Conservation (phyloP, 352 stramenopile genomes). For the Phytophthora quininea region DNA sequence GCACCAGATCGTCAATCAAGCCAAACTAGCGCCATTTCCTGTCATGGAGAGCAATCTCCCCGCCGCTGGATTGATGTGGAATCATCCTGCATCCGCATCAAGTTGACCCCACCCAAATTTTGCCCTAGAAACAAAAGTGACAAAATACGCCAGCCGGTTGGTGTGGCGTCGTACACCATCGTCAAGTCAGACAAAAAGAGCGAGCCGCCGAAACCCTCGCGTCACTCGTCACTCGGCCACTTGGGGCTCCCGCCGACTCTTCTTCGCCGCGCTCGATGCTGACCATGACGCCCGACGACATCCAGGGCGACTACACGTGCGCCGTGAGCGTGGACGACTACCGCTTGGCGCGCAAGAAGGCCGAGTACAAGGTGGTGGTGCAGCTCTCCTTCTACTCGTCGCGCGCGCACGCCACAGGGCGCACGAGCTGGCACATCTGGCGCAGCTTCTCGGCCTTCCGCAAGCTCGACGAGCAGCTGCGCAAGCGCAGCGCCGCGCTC, state of each 20-base stretch:
- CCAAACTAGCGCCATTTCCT: too few species aligned
- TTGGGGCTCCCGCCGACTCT: neutral
- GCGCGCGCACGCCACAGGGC: conserved; percentile 62
- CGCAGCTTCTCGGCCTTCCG: conserved; percentile 80
- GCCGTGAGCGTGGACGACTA: conserved; percentile 70
- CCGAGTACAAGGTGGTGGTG: conserved; percentile 83
- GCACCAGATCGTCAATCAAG: too few species aligned
- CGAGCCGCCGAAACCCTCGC: neutral
- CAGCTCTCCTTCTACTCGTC: conserved; percentile 78
- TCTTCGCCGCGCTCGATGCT: conserved; percentile 15
- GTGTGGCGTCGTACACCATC: neutral
- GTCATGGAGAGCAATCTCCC: too few species aligned
- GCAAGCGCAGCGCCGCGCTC: conserved; percentile 69
- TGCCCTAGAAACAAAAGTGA: too few species aligned
- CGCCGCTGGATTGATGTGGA: too few species aligned
- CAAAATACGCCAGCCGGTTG: neutral
- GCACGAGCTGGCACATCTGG: conserved; percentile 86
- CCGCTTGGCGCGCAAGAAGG: conserved; percentile 71
- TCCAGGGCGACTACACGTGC: conserved; percentile 79
- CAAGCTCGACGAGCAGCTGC: conserved; percentile 82
- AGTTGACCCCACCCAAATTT: too few species aligned
- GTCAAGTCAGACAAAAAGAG: conserved; percentile 3
- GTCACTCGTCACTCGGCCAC: neutral
- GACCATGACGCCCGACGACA: conserved; percentile 81
- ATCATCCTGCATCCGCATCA: too few species aligned